Conservation (phyloP, 495 filamentous ascomycete genomes). For the Neurospora sp. region DNA sequence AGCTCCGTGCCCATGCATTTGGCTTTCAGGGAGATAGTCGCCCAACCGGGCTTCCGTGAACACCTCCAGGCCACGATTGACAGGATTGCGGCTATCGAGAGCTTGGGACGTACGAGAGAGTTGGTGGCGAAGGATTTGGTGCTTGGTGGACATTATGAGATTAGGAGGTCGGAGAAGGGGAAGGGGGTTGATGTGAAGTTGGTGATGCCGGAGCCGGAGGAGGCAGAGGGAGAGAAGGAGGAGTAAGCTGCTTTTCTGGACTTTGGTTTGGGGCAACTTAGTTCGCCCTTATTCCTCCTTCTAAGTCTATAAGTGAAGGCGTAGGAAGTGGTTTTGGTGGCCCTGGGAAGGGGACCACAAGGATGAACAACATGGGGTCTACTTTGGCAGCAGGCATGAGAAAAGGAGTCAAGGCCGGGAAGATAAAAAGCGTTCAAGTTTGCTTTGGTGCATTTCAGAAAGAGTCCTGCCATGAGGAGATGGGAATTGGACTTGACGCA, state of each 20-base stretch:
- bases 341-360: no score
- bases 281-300: no score
- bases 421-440: no score
- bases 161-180: slow-evolving; percentile 31
- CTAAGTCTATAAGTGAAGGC: no score
- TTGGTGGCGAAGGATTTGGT: slow-evolving; percentile 75
- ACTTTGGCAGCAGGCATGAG: no score
- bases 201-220: slow-evolving; percentile 14
- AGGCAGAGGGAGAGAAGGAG: neutral
- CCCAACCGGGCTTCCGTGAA: slow-evolving; percentile 61
- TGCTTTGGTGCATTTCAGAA: no score
- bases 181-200: slow-evolving; percentile 18
- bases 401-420: no score
- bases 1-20: slow-evolving; percentile 94
- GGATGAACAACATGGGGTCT: no score
- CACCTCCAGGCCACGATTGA: slow-evolving; percentile 74
- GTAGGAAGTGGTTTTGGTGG: no score
- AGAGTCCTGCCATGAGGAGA: no score
- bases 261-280: no score
- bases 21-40: slow-evolving; percentile 77
- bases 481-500: no score
- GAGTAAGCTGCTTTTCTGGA: neutral
- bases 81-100: slow-evolving; percentile 83
- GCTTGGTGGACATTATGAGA: slow-evolving; percentile 67
- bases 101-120: slow-evolving; percentile 82